These are phyloP conservation scores for Jatropha podagrica DNA, from an alignment of 441 rosid genomes.

Conservation along the genomic window DNA sequence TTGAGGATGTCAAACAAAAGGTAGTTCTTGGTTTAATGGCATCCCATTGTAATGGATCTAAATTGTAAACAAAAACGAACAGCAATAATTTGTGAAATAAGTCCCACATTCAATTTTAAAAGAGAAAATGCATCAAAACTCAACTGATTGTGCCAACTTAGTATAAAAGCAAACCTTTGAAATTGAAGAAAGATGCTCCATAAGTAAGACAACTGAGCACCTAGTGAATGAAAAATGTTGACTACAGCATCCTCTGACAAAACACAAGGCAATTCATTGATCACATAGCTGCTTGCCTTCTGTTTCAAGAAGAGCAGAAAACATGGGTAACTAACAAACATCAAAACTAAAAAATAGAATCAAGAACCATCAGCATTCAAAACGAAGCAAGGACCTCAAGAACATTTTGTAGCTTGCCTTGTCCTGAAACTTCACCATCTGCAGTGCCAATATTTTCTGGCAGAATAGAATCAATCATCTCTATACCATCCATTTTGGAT, in stretches of 20 bases:
- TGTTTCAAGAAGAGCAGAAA: slow-evolving; percentile 36
- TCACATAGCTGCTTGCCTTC: slow-evolving; percentile 42
- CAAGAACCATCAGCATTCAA: slow-evolving; percentile 9
- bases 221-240: slow-evolving; percentile 51
- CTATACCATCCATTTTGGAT: slow-evolving; percentile 46
- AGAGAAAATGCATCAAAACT: background rate
- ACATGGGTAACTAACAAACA: slow-evolving; percentile 11
- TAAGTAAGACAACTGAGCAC: slow-evolving; percentile 61
- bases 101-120: background rate
- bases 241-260: slow-evolving; percentile 51
- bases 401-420: slow-evolving; percentile 66
- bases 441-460: slow-evolving; percentile 32
- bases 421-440: slow-evolving; percentile 44
- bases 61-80: background rate
- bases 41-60: background rate
- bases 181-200: slow-evolving; percentile 78
- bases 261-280: slow-evolving; percentile 39
- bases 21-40: background rate
- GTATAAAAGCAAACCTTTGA: slow-evolving; percentile 64
- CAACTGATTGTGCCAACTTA: slow-evolving; percentile 3
- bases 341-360: background rate
- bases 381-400: slow-evolving; percentile 71
- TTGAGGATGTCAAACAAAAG: background rate
- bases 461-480: slow-evolving; percentile 36
- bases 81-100: background rate